Percentiles rank a stretch among this genome's conserved stretches.
Conservation (phyloP, 2,329 filamentous ascomycete species). For the Paecilomyces sp. region DNA sequence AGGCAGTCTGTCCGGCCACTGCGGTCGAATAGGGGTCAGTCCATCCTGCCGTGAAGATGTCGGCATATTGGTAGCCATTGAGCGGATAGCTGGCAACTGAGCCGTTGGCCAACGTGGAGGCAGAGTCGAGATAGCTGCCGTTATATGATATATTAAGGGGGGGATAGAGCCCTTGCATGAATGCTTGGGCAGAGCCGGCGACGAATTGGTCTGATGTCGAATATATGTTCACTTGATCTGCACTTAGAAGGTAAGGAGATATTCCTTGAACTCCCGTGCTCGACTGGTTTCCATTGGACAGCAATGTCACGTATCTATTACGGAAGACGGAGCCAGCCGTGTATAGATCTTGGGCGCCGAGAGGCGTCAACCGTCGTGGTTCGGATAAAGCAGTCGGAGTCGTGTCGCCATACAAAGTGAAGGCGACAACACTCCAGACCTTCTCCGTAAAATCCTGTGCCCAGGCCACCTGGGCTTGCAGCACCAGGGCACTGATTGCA, state of each 20-base stretch:
- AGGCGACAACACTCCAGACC: constrained; percentile 46
- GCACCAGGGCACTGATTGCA: constrained; percentile 8
- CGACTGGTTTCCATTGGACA: constrained; percentile 12
- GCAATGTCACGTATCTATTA: constrained; percentile 42
- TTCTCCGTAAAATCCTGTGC: constrained; percentile 24
- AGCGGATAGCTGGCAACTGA: constrained; percentile 42
- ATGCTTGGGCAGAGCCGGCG: constrained; percentile 50
- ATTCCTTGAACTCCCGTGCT: constrained; percentile 39
- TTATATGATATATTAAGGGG: constrained; percentile 33
- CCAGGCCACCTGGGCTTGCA: constrained; percentile 10
- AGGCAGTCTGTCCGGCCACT: constrained; percentile 43
- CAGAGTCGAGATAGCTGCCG: constrained; percentile 21
- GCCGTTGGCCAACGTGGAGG: constrained; percentile 44
- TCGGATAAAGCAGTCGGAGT: constrained; percentile 38
- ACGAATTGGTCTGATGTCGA: constrained; percentile 43
- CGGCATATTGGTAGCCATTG: constrained; percentile 52
- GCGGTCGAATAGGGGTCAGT: constrained; percentile 46
- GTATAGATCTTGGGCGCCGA: constrained; percentile 50
- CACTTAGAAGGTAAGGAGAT: constrained; percentile 36
- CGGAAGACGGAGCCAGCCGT: constrained; percentile 46
- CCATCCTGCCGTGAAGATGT: constrained; percentile 36
- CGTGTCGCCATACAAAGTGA: constrained; percentile 49
- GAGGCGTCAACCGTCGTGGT: constrained; percentile 40
- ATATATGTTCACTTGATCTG: constrained; percentile 41
- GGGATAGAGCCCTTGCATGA: constrained; percentile 57